These are phyloP conservation scores for Hippophae tibetana DNA, from an alignment of 306 rosid genomes.

Conservation along the genomic window DNA sequence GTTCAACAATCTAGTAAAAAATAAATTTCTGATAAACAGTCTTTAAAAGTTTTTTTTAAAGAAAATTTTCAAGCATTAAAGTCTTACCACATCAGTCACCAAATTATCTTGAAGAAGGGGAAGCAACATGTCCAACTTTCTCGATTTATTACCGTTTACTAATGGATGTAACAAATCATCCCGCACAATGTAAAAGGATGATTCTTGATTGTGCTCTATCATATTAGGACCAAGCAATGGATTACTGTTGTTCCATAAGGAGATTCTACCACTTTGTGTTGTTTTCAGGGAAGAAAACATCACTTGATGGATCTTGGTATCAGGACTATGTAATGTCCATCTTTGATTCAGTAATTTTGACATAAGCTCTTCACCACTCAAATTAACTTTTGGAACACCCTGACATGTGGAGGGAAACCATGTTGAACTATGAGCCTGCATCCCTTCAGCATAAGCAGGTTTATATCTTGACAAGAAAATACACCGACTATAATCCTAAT, in stretches of 20 bases:
- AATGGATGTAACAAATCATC: slow-evolving; percentile 94
- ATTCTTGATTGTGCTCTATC: slow-evolving; percentile 18
- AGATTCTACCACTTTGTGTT: slow-evolving; percentile 19
- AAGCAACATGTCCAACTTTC: slow-evolving; percentile 69
- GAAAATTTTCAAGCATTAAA: neutral
- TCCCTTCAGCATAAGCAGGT: neutral
- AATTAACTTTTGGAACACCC: slow-evolving; percentile 34
- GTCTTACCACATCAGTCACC: slow-evolving; percentile 71
- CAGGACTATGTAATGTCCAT: slow-evolving; percentile 61
- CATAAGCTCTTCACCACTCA: slow-evolving; percentile 36
- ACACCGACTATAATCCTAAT: neutral
- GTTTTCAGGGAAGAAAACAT: slow-evolving; percentile 11
- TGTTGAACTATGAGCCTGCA: neutral
- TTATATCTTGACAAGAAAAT: neutral
- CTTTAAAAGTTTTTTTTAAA: no score
- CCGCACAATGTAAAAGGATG: slow-evolving; percentile 49
- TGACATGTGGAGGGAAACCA: slow-evolving; percentile 13
- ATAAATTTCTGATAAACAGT: no score
- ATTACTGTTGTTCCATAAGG: slow-evolving; percentile 22
- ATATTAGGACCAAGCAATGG: slow-evolving; percentile 27
- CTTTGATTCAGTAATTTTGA: slow-evolving; percentile 49
- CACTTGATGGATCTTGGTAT: slow-evolving; percentile 52
- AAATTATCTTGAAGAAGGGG: slow-evolving; percentile 54
- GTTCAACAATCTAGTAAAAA: neutral
- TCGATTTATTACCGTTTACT: slow-evolving; percentile 81